Evolutionary conservation across 2,329 filamentous ascomycete species (phyloP).

Genomic region (Didymella keratinophila): DNA sequence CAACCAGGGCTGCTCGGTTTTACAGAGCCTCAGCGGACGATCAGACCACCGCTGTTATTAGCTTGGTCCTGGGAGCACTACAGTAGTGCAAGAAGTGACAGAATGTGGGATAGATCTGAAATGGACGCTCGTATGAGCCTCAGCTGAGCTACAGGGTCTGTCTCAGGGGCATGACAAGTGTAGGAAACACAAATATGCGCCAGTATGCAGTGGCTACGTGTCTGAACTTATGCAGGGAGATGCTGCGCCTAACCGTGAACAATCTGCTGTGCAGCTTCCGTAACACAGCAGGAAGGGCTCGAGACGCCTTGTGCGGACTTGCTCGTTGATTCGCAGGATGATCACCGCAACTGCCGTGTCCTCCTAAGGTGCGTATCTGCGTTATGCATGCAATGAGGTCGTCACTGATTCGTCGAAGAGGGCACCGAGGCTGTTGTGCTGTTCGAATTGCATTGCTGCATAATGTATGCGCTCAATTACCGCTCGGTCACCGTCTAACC

Average conservation of each 20-base stretch:
- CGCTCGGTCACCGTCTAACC: slow-evolving; percentile 19
- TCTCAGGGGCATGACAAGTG: slow-evolving; percentile 10
- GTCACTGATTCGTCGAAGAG: background rate
- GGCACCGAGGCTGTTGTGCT: background rate
- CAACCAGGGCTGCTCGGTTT: slow-evolving; percentile 8
- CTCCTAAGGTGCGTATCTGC: slow-evolving; percentile 1
- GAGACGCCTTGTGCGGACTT: slow-evolving; percentile 3
- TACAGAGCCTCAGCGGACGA: slow-evolving; percentile 33
- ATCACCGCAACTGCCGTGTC: slow-evolving; percentile 3
- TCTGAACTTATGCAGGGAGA: slow-evolving; percentile 19
- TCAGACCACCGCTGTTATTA: slow-evolving; percentile 22
- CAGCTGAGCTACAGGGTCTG: slow-evolving; percentile 25
- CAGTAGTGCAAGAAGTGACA: slow-evolving; percentile 15
- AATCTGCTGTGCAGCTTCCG: slow-evolving; percentile 25
- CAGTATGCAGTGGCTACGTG: slow-evolving; percentile 17
- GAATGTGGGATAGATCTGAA: slow-evolving; percentile 37
- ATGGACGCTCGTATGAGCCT: slow-evolving; percentile 28
- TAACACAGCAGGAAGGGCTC: slow-evolving; percentile 25
- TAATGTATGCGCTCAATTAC: slow-evolving; percentile 3
- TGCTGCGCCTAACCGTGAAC: slow-evolving; percentile 33
- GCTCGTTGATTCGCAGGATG: slow-evolving; percentile 7
- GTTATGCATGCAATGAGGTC: slow-evolving; percentile 8
- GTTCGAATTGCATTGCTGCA: slow-evolving; percentile 1
- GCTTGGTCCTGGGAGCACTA: background rate
- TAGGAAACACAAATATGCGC: slow-evolving; percentile 17